These are phyloP conservation scores for Coniochaeta sp. DNA, from an alignment of 2,329 filamentous ascomycete genomes.

Conservation along the genomic window DNA sequence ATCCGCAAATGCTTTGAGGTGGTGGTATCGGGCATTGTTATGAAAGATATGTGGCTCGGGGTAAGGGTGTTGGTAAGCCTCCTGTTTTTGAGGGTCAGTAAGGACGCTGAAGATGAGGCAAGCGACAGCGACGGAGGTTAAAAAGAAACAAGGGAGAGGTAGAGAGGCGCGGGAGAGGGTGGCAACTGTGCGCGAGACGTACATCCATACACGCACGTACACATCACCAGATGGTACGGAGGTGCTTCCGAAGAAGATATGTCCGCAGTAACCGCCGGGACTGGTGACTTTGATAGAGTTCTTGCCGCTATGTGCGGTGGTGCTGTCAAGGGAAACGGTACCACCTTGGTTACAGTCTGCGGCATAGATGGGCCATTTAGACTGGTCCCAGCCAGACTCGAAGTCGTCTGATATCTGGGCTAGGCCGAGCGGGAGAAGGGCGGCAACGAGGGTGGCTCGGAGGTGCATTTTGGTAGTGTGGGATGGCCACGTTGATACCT, in stretches of 20 bases:
- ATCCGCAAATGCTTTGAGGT: slow-evolving; percentile 54
- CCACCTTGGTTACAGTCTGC: slow-evolving; percentile 54
- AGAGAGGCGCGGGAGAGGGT: no score
- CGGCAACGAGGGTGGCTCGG: slow-evolving; percentile 35
- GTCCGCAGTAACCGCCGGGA: slow-evolving; percentile 48
- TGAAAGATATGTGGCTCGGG: slow-evolving; percentile 59
- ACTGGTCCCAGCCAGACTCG: slow-evolving; percentile 49
- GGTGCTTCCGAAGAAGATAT: slow-evolving; percentile 55
- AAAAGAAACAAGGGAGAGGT: no score
- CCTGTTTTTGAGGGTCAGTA: slow-evolving; percentile 44
- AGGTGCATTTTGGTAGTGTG: no score
- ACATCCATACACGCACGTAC: slow-evolving; percentile 52
- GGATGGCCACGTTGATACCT: no score
- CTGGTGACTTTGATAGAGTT: slow-evolving; percentile 48
- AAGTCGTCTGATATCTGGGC: slow-evolving; percentile 50
- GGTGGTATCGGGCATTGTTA: slow-evolving; percentile 54
- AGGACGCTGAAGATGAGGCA: slow-evolving; percentile 49
- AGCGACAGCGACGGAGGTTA: no score
- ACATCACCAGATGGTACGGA: slow-evolving; percentile 49
- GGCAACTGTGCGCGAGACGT: no score
- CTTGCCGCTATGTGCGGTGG: slow-evolving; percentile 47
- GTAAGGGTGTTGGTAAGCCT: no score
- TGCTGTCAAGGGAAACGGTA: slow-evolving; percentile 47
- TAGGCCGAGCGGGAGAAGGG: slow-evolving; percentile 37
- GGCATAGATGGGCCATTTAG: slow-evolving; percentile 52